phyloP scores from a whole-genome alignment of 169 alveolate species.

The Sarcocystis neurona region DNA sequence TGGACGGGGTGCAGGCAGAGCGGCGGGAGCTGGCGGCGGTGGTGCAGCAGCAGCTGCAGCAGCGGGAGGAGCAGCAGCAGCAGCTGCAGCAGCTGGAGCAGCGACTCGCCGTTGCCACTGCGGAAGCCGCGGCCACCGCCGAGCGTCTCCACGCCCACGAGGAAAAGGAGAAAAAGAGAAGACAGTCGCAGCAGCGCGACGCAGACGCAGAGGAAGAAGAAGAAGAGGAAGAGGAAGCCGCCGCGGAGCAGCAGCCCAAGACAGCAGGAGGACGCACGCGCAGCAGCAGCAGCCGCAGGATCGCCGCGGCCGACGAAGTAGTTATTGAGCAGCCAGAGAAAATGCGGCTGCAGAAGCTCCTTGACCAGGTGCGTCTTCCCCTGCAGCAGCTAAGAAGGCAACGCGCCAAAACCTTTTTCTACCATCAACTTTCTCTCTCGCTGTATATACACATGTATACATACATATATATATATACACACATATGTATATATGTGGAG shows the following conservation, averaged over 20 bases:
- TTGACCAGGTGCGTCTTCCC: background rate
- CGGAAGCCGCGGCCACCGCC: background rate
- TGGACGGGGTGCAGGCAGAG: constrained; percentile 45
- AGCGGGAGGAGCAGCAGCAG: constrained; percentile 59
- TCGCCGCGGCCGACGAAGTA: too few species aligned
- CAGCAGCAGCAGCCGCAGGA: too few species aligned
- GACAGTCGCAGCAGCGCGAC: constrained; percentile 7
- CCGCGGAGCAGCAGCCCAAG: constrained; percentile 32
- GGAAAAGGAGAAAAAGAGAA: constrained; percentile 11
- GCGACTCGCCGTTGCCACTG: background rate
- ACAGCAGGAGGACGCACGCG: constrained; percentile 43
- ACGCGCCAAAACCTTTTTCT: background rate
- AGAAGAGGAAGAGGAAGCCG: background rate
- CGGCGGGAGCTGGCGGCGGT: constrained; percentile 55
- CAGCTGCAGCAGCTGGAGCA: constrained; percentile 15
- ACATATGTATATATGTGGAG: background rate
- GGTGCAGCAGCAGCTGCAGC: constrained; percentile 51
- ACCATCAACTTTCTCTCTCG: background rate
- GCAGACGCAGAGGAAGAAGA: background rate
- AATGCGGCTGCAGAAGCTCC: background rate
- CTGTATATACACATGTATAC: background rate
- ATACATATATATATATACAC: background rate
- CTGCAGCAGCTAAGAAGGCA: background rate
- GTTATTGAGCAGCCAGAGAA: background rate
- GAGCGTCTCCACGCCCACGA: background rate